phyloP scores from a whole-genome alignment of 371 early-diverging fungal genomes.

The Lichtheimia hyalospora region DNA sequence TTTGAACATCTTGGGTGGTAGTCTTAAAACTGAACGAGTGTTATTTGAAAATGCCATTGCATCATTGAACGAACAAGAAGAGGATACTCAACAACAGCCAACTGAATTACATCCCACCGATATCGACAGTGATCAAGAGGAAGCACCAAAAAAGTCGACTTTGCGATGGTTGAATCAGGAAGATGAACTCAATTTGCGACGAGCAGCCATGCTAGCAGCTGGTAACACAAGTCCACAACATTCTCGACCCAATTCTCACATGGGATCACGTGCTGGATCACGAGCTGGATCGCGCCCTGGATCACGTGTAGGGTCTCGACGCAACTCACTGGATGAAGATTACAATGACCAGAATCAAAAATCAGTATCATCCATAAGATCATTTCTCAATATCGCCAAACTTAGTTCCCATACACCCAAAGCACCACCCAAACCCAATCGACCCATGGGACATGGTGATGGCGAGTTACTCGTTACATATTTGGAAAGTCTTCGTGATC shows the following conservation, averaged over 20 bases:
- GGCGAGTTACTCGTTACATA: slow-evolving; percentile 56
- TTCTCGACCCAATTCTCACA: slow-evolving; percentile 6
- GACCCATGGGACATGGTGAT: slow-evolving; percentile 52
- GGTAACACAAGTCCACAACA: slow-evolving; percentile 17
- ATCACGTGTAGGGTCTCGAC: slow-evolving; percentile 2
- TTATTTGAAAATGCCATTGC: slow-evolving; percentile 44
- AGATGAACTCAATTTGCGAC: slow-evolving; percentile 26
- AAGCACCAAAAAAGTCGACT: slow-evolving; percentile 7
- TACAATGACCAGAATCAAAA: slow-evolving; percentile 26
- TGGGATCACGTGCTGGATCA: slow-evolving; percentile 3
- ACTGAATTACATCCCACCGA: slow-evolving; percentile 4
- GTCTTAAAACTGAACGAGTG: slow-evolving; percentile 43
- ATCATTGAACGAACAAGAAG: slow-evolving; percentile 18
- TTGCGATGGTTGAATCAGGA: slow-evolving; percentile 23
- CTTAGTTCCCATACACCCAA: slow-evolving; percentile 7
- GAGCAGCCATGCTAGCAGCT: slow-evolving; percentile 30
- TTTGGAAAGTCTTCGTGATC: slow-evolving; percentile 54
- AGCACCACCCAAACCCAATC: slow-evolving; percentile 43
- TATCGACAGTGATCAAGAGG: slow-evolving; percentile 7
- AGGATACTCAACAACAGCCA: background rate
- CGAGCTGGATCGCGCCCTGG: slow-evolving; percentile 7
- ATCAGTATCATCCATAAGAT: slow-evolving; percentile 37
- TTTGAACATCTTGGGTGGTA: slow-evolving; percentile 41
- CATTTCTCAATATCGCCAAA: slow-evolving; percentile 27
- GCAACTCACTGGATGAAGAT: slow-evolving; percentile 13